These are phyloP conservation scores for Priceomyces carsonii DNA, from an alignment of 805 yeast species.

Conservation along the genomic window DNA sequence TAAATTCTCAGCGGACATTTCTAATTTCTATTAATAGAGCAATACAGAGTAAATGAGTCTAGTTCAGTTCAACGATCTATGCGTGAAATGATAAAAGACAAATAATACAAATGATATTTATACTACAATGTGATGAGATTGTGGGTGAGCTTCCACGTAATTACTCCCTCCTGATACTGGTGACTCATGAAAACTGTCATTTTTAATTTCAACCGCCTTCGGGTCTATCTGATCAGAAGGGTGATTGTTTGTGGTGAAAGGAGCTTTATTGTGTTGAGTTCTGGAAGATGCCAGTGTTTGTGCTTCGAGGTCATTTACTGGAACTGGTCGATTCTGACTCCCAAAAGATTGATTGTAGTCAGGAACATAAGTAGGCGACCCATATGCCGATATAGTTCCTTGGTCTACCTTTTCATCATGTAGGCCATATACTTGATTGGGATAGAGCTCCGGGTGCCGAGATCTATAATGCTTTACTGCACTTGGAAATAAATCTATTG, in stretches of 20 bases:
- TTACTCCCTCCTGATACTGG: no score
- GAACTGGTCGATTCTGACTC: conserved; percentile 1
- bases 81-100: no score
- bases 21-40: no score
- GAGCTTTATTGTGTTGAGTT: not conserved
- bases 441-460: conserved; percentile 29
- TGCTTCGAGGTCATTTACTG: not conserved
- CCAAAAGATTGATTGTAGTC: conserved; percentile 4
- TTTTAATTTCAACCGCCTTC: no score
- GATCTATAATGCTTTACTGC: conserved; percentile 36
- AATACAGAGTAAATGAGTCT: no score
- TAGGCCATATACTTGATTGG: conserved; percentile 13
- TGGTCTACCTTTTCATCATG: conserved; percentile 12
- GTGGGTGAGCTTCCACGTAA: no score
- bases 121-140: no score
- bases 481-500: conserved; percentile 71
- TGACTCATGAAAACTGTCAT: no score
- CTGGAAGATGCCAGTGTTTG: no score
- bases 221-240: conserved; percentile 1
- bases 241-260: not conserved
- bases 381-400: conserved; percentile 17
- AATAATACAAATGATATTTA: no score
- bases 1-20: no score
- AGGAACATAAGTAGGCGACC: conserved; percentile 17
- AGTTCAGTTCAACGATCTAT: no score